Base-by-base conservation (phyloP, 202 grass and related monocot genomes). In the Setaria italica region DNA sequence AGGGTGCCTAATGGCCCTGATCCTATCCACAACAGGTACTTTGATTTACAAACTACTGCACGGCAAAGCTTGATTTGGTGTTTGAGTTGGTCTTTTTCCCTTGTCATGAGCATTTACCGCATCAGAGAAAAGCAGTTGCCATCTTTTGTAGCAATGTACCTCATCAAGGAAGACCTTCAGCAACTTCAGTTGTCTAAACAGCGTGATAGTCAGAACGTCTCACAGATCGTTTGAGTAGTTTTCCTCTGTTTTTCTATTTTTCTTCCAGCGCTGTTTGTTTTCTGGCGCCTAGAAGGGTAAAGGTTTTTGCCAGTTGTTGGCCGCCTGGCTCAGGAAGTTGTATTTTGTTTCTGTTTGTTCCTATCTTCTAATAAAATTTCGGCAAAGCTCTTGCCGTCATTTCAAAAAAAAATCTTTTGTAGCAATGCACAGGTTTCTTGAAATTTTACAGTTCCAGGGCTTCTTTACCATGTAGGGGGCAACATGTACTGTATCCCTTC, bases 11-110 rank as follows among this genome's bases (percentile, higher is more conserved):
- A 99, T 64, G 96, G 96, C 15, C 82, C 96, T 91, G 96, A 99
- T 94, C 96, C 93, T 49, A 99, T 99, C 77, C 96, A 95, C 62
- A 99, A 99, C 70, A 95, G 90, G 96, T 99, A 87, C 59, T 88
- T 88, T 74, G 77, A 32, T 67, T 62, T 43, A 77, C 49, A 71
- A 8, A 68, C 69, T 63, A 6, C 67, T 56, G 79, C 73, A 74
- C 48, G 47, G 12, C 50, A 51, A 51, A 62, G 74, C 46, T 67
- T 86, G 5, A 16, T 77, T 76, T 58, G 30, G 14, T 79, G 33
- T 60, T 58, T 16, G 14, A 30, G 4, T 9, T 85, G 16, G 48
- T 13, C 13, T 37, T 56, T 37, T 68, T 85, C 74, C 46, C 47
- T 47, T 55, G 21, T 58, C 41, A 6, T 81, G 9, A 65, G 37